Base-by-base conservation (phyloP, 2,329 filamentous ascomycete species). In the Fusarium floridanum region DNA sequence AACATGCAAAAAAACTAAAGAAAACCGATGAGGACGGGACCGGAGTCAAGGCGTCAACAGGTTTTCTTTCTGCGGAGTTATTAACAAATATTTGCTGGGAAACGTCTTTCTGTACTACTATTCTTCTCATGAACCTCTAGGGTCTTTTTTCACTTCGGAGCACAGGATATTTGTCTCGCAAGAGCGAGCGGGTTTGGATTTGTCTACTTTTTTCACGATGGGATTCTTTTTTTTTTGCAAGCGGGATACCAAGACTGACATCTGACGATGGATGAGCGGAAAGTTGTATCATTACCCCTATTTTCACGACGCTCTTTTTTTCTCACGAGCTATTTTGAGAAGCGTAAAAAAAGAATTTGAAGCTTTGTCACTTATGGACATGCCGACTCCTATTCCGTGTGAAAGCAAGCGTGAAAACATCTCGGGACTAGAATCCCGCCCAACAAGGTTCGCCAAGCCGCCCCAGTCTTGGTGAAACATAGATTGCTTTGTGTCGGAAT, bases 51-150 rank as follows among this genome's bases (percentile, higher is more conserved):
- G 65, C 14, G 43, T 27, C 14, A 48, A 48, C 43, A 48, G 43
- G 43, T 17, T 62, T 64, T 16, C 45, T 65, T 66, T 64, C 67
- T 70, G 68, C 57, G 65, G 72, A 48, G 66, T 73, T 72, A 59
- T 62, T 37, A 67, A 32, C 66, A 59, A 65, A 53, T 12, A 12
- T 9, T 67, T 64, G 60, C 32, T 60, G 67, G 67, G 64, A 14
- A 32, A 22, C 6, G 10, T 64, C 78, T 67, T 72, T 77, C 62
- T 84, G 83, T 84, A 83, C 75, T 76, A 83, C 66, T 83, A 83
- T 70, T 74, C 67, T 79, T 80, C 77, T 78, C 39, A 64, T 62
- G 48, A 53, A 55, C 50, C 56, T 66, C 39, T 67, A 65, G 66
- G 61, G 73, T 57, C 66, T 22, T 60, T 68, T n/a, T n/a, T n/a